phyloP scores from a whole-genome alignment of 108 stramenopile species.

The Conticribra guillardii region DNA sequence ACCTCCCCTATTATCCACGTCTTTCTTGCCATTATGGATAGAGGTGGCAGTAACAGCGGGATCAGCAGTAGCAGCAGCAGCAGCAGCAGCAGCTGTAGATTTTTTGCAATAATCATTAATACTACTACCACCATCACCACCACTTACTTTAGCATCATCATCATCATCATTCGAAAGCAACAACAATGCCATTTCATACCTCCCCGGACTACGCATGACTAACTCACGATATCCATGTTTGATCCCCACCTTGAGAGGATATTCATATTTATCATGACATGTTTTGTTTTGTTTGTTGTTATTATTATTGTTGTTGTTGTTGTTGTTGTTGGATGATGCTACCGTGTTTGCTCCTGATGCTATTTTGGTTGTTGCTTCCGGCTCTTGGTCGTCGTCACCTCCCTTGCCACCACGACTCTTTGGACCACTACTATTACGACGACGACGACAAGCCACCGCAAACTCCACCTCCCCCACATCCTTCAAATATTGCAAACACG shows the following conservation, averaged over 20 bases:
- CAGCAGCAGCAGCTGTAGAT: too few relatives aligned
- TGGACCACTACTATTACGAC: not conserved
- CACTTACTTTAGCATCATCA: conserved; percentile 10
- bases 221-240: conserved; percentile 70
- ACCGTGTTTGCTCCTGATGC: too few relatives aligned
- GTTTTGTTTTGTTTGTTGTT: too few relatives aligned
- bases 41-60: too few relatives aligned
- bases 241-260: conserved; percentile 43
- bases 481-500: not conserved
- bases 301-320: too few relatives aligned
- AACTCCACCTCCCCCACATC: not conserved
- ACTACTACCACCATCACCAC: not conserved
- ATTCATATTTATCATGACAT: conserved; percentile 18
- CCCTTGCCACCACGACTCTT: not conserved
- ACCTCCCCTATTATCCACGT: too few relatives aligned
- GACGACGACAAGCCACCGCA: not conserved
- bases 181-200: conserved; percentile 68
- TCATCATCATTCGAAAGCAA: conserved; percentile 8
- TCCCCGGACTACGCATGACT: conserved; percentile 75
- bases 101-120: not conserved
- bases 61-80: too few relatives aligned
- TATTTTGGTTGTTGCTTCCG: too few relatives aligned
- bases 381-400: not conserved
- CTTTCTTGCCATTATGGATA: too few relatives aligned
- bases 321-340: too few relatives aligned